A percentile compares a stretch with the other conserved stretches of the same genome.
Evolutionary conservation across 495 filamentous ascomycete genomes (phyloP).

Genomic region (Darksidea phi): DNA sequence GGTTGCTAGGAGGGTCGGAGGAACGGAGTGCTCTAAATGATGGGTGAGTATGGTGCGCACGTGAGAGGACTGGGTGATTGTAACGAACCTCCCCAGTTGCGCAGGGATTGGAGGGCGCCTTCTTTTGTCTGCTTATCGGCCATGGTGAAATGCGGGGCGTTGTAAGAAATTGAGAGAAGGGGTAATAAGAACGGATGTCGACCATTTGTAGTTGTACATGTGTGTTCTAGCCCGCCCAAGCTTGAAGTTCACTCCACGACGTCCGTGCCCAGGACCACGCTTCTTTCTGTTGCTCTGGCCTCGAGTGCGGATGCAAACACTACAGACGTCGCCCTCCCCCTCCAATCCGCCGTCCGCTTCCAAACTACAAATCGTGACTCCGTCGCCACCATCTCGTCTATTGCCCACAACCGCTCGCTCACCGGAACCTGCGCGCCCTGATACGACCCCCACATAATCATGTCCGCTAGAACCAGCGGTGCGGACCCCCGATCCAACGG

Average conservation of each 20-base stretch:
- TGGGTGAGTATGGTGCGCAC: conserved; percentile 29
- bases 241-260: conserved; percentile 5
- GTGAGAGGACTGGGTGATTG: conserved; percentile 5
- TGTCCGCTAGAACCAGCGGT: conserved; percentile 78
- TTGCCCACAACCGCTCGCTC: not conserved
- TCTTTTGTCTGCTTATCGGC: conserved; percentile 28
- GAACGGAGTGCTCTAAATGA: conserved; percentile 69
- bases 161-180: not conserved
- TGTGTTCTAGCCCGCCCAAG: not conserved
- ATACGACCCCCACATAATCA: conserved; percentile 42
- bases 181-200: not conserved
- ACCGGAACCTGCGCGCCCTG: conserved; percentile 12
- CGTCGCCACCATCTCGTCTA: conserved; percentile 4
- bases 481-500: conserved; percentile 60
- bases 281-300: conserved; percentile 12
- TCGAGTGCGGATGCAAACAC: not conserved
- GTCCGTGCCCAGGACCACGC: not conserved
- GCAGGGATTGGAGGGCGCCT: conserved; percentile 51
- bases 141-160: conserved; percentile 36
- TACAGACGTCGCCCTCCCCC: not conserved
- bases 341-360: not conserved
- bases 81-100: conserved; percentile 72
- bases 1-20: conserved; percentile 74
- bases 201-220: not conserved
- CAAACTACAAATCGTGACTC: conserved; percentile 2